Evolutionary conservation across 192 early-diverging fungal species (phyloP).

Genomic region (Podila epigama): DNA sequence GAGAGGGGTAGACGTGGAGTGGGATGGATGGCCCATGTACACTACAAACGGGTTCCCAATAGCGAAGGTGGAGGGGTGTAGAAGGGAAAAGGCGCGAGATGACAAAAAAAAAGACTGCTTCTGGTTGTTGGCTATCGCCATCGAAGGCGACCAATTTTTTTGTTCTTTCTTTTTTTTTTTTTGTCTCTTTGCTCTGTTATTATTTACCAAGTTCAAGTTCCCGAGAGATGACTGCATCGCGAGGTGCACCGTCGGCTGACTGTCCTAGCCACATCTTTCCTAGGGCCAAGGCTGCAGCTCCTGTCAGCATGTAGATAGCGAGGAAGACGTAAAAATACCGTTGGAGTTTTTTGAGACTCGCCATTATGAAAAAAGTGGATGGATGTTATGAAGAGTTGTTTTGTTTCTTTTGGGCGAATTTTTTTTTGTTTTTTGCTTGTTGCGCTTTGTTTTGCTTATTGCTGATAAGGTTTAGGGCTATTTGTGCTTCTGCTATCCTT

Average conservation of each 20-base stretch:
- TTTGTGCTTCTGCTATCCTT: background rate
- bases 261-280: conserved; percentile 33
- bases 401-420: too few relatives aligned
- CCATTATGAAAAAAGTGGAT: too few relatives aligned
- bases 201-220: conserved; percentile 30
- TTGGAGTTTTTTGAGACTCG: conserved; percentile 24
- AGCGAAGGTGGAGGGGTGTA: too few relatives aligned
- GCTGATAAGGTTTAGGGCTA: background rate
- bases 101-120: too few relatives aligned
- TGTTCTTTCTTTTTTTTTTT: too few relatives aligned
- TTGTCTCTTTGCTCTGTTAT: too few relatives aligned
- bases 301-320: conserved; percentile 29
- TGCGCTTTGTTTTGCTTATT: too few relatives aligned
- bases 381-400: background rate
- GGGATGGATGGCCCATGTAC: background rate
- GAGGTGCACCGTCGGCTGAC: conserved; percentile 33
- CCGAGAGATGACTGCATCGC: conserved; percentile 45
- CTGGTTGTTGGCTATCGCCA: too few relatives aligned
- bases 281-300: conserved; percentile 22
- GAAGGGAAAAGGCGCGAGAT: too few relatives aligned
- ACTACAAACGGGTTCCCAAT: too few relatives aligned
- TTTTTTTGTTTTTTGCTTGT: too few relatives aligned
- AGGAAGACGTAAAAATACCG: conserved; percentile 32
- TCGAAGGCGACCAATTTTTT: too few relatives aligned
- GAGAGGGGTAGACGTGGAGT: background rate